Base-by-base conservation (phyloP, 306 rosid species). In the Arachis stenosperma region DNA sequence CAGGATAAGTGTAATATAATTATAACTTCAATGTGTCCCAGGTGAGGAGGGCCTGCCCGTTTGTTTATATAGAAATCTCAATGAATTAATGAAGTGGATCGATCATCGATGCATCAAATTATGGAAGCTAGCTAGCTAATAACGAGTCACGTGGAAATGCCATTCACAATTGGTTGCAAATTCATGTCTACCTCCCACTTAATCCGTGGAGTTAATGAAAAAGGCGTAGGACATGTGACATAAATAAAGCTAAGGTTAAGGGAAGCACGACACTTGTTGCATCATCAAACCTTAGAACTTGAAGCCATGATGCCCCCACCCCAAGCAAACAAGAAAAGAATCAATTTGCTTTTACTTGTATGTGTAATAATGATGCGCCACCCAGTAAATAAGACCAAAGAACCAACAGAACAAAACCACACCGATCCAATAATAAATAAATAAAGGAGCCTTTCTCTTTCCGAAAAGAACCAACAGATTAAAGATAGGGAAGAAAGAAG, bases 311-410 rank as follows among this genome's bases (percentile, higher is more conserved):
- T 76, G 77, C 77, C 37, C 37, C 37, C 37, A 33, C 37, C 37
- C 37, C 37, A 33, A 4, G 42, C 63, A 10, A 27, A 59, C 65
- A 50, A 61, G 40, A 69, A 83, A 56, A 33, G 48, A 0, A 9
- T 33, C 37, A 33, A 33, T 36, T 27, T 39, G 73, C 79, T 79
- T 83, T 83, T 73, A 72, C 76, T 79, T 72, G 68, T 47, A 70
- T 72, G 44, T 62, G 77, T 69, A 80, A 80, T 83, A 50, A 83
- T 83, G 82, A 76, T 76, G 69, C 75, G 76, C 36, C 46, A 6
- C 3, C 47, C 1, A 30, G 76, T 76, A 67, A 60, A 79, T 75
- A 71, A 71, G 76, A 82, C 77, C 70, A 71, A 70, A 59, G 37
- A 71, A 7, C n/a, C 42, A 27, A 8, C 9, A 74, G 30, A 46